Evolutionary conservation across 805 yeast genomes (phyloP).

Genomic region (Kodamaea kakaduensis): DNA sequence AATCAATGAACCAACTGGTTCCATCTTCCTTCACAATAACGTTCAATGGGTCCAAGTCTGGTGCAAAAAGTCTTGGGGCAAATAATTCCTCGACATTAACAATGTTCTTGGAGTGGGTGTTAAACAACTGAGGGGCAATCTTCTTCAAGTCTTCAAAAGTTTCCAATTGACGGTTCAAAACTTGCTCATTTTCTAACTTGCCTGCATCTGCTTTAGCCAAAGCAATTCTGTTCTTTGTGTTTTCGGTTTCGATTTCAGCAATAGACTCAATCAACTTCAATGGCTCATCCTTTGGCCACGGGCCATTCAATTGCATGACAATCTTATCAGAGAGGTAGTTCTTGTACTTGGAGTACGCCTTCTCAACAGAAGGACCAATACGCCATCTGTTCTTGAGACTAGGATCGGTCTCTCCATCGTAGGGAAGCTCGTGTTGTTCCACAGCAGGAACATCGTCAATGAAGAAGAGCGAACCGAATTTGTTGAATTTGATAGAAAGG

Average conservation of each 20-base stretch:
- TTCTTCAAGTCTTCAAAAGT: slow-evolving; percentile 58
- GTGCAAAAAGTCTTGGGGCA: slow-evolving; percentile 68
- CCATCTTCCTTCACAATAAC: slow-evolving; percentile 45
- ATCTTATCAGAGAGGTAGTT: slow-evolving; percentile 47
- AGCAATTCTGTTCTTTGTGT: slow-evolving; percentile 49
- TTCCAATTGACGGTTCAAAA: slow-evolving; percentile 47
- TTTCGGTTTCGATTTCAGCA: slow-evolving; percentile 64
- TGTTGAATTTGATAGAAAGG: slow-evolving; percentile 57
- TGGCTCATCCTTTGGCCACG: slow-evolving; percentile 64
- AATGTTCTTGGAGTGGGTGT: slow-evolving; percentile 48
- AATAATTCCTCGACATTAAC: slow-evolving; percentile 61
- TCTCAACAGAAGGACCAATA: slow-evolving; percentile 86
- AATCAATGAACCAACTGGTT: slow-evolving; percentile 62
- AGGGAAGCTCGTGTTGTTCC: slow-evolving; percentile 42
- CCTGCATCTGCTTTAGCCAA: slow-evolving; percentile 52
- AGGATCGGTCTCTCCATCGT: slow-evolving; percentile 59
- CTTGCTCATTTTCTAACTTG: slow-evolving; percentile 38
- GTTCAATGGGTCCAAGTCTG: slow-evolving; percentile 91
- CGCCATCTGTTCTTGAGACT: slow-evolving; percentile 68
- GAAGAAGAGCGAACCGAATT: slow-evolving; percentile 81
- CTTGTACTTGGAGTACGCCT: slow-evolving; percentile 70
- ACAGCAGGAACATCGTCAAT: slow-evolving; percentile 55
- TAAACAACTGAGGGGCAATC: slow-evolving; percentile 58
- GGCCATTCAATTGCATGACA: slow-evolving; percentile 60
- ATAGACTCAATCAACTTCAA: slow-evolving; percentile 59